phyloP scores from a whole-genome alignment of 1,284 basidiomycete genomes.

The Ustilago loliicola region DNA sequence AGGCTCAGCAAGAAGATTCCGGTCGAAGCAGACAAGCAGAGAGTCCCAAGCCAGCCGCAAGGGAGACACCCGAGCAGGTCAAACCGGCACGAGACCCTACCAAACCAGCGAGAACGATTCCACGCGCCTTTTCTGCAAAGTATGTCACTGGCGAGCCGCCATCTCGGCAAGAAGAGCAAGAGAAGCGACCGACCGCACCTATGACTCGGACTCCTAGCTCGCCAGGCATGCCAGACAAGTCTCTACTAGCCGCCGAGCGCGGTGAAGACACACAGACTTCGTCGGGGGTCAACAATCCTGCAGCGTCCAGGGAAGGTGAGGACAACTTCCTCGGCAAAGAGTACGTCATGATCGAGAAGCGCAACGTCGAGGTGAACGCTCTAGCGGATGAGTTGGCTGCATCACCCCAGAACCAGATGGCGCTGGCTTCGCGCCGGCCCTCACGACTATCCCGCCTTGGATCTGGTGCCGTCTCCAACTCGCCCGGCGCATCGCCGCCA shows the following conservation, averaged over 20 bases:
- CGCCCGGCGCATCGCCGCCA: slow-evolving; percentile 30
- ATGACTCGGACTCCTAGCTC: slow-evolving; percentile 35
- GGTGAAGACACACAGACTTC: slow-evolving; percentile 7
- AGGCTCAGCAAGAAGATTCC: background rate
- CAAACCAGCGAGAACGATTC: slow-evolving; percentile 21
- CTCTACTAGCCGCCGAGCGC: slow-evolving; percentile 13
- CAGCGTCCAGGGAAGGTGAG: slow-evolving; percentile 29
- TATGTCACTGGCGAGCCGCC: slow-evolving; percentile 50
- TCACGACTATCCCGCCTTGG: slow-evolving; percentile 52
- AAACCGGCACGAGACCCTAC: slow-evolving; percentile 6
- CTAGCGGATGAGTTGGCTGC: slow-evolving; percentile 73
- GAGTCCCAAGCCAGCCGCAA: background rate
- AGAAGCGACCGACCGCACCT: slow-evolving; percentile 13
- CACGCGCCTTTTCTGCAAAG: slow-evolving; percentile 46
- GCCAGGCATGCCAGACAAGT: slow-evolving; percentile 32
- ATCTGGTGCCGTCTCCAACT: slow-evolving; percentile 21
- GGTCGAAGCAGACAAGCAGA: slow-evolving; percentile 7
- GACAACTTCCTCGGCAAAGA: slow-evolving; percentile 71
- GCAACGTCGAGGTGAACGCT: slow-evolving; percentile 75
- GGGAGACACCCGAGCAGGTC: background rate
- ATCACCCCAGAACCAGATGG: slow-evolving; percentile 39
- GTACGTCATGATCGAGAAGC: slow-evolving; percentile 76
- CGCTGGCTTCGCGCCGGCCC: slow-evolving; percentile 43
- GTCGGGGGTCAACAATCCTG: background rate
- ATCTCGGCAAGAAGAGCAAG: slow-evolving; percentile 18